Conservation (phyloP, 202 grass and related monocot species). For the Dendrocalamus latiflorus region DNA sequence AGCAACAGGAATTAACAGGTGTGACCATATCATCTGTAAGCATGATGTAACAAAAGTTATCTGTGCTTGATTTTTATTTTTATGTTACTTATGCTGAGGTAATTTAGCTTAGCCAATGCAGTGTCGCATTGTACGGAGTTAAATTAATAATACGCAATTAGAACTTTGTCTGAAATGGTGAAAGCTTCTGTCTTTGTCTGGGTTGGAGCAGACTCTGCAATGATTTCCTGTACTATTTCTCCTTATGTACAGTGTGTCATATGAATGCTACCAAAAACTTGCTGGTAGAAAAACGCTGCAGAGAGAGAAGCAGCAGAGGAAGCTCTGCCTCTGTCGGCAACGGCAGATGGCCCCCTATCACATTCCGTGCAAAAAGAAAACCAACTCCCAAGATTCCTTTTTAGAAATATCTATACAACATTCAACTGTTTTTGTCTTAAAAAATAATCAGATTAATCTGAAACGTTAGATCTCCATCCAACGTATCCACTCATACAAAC, state of each 20-base stretch:
- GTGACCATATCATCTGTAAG: background rate
- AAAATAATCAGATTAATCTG: too few species aligned
- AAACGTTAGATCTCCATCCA: too few species aligned
- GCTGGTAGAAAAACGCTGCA: background rate
- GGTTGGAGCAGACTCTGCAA: too few species aligned
- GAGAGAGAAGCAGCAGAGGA: background rate
- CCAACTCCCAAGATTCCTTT: background rate
- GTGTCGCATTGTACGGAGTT: background rate
- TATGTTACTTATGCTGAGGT: background rate
- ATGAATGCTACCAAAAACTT: background rate
- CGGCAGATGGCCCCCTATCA: conserved; percentile 30
- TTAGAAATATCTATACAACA: too few species aligned
- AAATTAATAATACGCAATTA: background rate
- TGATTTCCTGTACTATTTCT: too few species aligned
- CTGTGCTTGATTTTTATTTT: background rate
- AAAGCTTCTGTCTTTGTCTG: too few species aligned
- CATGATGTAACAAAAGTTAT: conserved; percentile 14
- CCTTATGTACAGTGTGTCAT: background rate
- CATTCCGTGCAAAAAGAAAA: conserved; percentile 14
- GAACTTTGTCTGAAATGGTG: background rate
- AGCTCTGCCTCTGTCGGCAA: conserved; percentile 21
- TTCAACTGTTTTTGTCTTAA: too few species aligned
- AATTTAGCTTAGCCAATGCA: background rate
- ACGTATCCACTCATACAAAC: too few species aligned
- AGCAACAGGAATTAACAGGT: conserved; percentile 16